Evolutionary conservation across 2,329 filamentous ascomycete species (phyloP), one percentile per base, ranked within the genome.

Genomic region (Xylaria sp.): DNA sequence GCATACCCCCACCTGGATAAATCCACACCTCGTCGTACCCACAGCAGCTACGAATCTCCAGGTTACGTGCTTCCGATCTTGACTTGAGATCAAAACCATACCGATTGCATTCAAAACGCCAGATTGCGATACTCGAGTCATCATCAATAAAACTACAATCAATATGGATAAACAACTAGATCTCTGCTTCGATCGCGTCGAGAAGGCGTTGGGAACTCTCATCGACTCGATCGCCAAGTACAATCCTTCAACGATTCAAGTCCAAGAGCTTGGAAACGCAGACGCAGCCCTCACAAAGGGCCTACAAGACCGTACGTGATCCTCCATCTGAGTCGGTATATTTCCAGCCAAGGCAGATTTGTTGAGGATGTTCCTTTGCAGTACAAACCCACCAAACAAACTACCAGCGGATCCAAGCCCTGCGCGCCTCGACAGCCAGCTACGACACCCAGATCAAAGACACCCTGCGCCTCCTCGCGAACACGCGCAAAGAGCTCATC

Each of bases 171-270:
- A 79, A 52, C 75, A 81, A 53, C 79, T 90, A 5, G 84, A 88
- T 63, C 71, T 69, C 51, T 84, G 82, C 67, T 88, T 90, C 61
- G 83, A 87, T 70, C 83, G 84, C 53, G 77, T 90, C 35, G 87
- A 89, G 67, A 83, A 82, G 68, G 84, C 85, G 0, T 78, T 95
- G 18, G 81, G 83, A 10, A 84, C 78, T 34, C 79, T 95, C 39
- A 87, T 92, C 66, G 89, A 92, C 71, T 92, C 90, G 0, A 88
- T 95, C 63, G 82, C 89, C 4, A 89, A 91, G 65, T 93, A 92
- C 75, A 91, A 92, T 68, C 90, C 91, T 0, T 90, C 88, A 5
- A 77, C 83, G 3, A 74, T 79, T 42, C 83, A 87, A 30, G 89
- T 88, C 4, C 78, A 83, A 59, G 88, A 92, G 64, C 83, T 95